These are phyloP conservation scores for Pichia paraexigua DNA, from an alignment of 805 yeast species.

Conservation along the genomic window DNA sequence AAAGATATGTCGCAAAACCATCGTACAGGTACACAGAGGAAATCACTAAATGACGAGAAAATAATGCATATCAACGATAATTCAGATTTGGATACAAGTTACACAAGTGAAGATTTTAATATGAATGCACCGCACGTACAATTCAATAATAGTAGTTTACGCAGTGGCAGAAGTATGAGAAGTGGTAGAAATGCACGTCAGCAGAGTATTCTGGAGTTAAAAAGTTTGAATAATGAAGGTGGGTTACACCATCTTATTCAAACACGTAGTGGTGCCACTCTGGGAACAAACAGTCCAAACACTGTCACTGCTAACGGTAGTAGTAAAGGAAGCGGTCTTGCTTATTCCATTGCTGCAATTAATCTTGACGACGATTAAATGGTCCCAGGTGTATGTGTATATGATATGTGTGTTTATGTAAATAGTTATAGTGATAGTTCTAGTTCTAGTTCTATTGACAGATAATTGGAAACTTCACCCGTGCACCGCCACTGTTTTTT, in stretches of 20 bases:
- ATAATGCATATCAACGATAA: background rate
- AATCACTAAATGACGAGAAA: background rate
- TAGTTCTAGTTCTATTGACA: background rate
- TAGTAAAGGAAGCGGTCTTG: conserved; percentile 9
- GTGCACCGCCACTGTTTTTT: background rate
- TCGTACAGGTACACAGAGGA: background rate
- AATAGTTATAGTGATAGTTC: background rate
- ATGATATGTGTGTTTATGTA: no score
- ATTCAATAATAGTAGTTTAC: background rate
- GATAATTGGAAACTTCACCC: background rate
- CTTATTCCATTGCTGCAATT: conserved; percentile 11
- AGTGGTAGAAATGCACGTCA: conserved; percentile 3
- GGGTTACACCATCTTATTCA: background rate
- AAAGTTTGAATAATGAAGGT: background rate
- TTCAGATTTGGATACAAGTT: background rate
- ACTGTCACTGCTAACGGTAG: background rate
- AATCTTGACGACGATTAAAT: conserved; percentile 5
- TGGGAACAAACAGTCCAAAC: background rate
- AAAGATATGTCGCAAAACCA: background rate
- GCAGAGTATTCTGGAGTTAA: conserved; percentile 3
- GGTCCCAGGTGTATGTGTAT: background rate
- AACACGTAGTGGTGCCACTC: conserved; percentile 2
- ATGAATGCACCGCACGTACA: background rate
- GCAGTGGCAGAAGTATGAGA: conserved; percentile 1
- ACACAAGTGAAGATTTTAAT: background rate